Evolutionary conservation across 75 land plant genomes (phyloP).

Genomic region (Larix kaempferi): DNA sequence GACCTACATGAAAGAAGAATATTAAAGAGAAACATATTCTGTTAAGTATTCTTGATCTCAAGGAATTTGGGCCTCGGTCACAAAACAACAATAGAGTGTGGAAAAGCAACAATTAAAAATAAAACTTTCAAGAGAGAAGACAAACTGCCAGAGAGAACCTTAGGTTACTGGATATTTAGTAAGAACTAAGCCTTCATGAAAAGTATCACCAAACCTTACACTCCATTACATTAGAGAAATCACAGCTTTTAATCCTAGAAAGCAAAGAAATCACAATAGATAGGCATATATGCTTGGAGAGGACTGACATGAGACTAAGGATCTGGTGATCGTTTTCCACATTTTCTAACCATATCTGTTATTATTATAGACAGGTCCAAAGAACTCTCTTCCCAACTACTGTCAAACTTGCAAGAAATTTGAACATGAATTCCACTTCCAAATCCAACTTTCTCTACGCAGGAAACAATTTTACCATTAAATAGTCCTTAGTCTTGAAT

Average conservation of each 20-base stretch:
- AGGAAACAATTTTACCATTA: background rate
- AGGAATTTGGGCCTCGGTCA: background rate
- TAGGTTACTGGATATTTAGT: background rate
- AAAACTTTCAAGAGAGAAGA: background rate
- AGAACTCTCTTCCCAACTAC: background rate
- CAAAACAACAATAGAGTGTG: background rate
- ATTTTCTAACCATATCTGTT: background rate
- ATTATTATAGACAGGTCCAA: background rate
- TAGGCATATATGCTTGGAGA: background rate
- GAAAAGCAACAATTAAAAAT: background rate
- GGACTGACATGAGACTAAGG: background rate
- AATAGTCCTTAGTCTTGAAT: background rate
- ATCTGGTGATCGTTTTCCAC: background rate
- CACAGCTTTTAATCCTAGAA: background rate
- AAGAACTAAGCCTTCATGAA: background rate
- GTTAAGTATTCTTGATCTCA: background rate
- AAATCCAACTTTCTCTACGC: background rate
- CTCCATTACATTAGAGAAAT: background rate
- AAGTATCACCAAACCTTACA: background rate
- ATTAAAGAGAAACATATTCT: background rate
- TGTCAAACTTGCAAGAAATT: background rate
- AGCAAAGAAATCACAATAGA: background rate
- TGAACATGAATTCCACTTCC: background rate
- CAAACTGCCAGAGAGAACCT: background rate
- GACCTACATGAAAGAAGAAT: background rate